Evolutionary conservation across 495 filamentous ascomycete genomes (phyloP).

Genomic region (Xylaria scruposa): DNA sequence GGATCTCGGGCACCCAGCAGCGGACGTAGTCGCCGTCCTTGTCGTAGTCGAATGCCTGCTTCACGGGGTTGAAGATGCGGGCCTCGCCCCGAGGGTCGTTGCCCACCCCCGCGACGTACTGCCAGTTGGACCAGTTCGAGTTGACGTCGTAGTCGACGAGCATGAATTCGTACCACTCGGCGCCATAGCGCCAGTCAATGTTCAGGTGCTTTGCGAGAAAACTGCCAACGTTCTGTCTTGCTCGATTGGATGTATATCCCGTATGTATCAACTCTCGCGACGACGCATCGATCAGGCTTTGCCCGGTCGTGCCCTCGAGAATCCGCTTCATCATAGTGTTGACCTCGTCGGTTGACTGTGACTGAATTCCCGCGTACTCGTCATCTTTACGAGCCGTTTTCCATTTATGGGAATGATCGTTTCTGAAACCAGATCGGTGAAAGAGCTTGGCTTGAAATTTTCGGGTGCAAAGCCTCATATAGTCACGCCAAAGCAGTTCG

Average conservation of each 20-base stretch:
- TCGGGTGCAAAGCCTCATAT: slow-evolving; percentile 71
- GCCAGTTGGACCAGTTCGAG: slow-evolving; percentile 81
- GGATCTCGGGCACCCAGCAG: slow-evolving; percentile 69
- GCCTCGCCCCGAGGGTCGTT: slow-evolving; percentile 71
- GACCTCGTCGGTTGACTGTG: slow-evolving; percentile 41
- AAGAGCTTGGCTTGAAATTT: slow-evolving; percentile 70
- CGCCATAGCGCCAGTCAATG: slow-evolving; percentile 79
- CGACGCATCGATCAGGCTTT: slow-evolving; percentile 73
- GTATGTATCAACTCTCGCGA: slow-evolving; percentile 72
- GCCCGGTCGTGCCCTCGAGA: slow-evolving; percentile 67
- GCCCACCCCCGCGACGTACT: slow-evolving; percentile 75
- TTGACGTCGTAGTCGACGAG: slow-evolving; percentile 74
- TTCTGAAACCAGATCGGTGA: slow-evolving; percentile 62
- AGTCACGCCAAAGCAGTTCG: slow-evolving; percentile 77
- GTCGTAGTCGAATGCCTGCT: slow-evolving; percentile 75
- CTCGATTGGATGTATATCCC: slow-evolving; percentile 74
- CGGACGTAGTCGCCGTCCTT: slow-evolving; percentile 67
- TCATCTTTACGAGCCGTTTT: slow-evolving; percentile 42
- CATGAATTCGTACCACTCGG: slow-evolving; percentile 77
- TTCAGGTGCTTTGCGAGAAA: slow-evolving; percentile 73
- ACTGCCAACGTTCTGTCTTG: slow-evolving; percentile 72
- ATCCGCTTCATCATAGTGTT: slow-evolving; percentile 56
- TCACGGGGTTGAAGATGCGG: slow-evolving; percentile 75
- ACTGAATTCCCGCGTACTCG: slow-evolving; percentile 36
- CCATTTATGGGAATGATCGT: slow-evolving; percentile 50